phyloP scores from a whole-genome alignment of 1,284 basidiomycete genomes.

The Irpex sp. region DNA sequence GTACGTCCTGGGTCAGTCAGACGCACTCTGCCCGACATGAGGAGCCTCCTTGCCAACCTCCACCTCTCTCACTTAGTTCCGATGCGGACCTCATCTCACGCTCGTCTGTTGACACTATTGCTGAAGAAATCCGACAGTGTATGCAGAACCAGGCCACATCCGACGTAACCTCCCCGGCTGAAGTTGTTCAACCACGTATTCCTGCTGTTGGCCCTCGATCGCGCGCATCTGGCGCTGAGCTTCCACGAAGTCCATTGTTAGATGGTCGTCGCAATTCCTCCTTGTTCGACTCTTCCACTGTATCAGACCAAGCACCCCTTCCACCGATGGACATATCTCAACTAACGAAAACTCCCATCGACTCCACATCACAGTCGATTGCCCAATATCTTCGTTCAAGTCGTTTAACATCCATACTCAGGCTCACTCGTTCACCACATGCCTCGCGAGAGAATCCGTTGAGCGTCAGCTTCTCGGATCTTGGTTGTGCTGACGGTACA shows the following conservation, averaged over 20 bases:
- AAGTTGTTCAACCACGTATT: slow-evolving; percentile 36
- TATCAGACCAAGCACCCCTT: slow-evolving; percentile 36
- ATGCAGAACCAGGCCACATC: slow-evolving; percentile 55
- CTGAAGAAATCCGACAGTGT: slow-evolving; percentile 72
- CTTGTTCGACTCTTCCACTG: slow-evolving; percentile 37
- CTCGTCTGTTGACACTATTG: slow-evolving; percentile 80
- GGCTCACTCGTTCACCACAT: slow-evolving; percentile 76
- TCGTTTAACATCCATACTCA: slow-evolving; percentile 80
- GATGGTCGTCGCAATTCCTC: slow-evolving; percentile 38
- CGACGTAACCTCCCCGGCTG: slow-evolving; percentile 22
- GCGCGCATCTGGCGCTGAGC: slow-evolving; percentile 44
- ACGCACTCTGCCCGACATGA: slow-evolving; percentile 36
- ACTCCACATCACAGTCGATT: slow-evolving; percentile 62
- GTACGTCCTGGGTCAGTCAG: slow-evolving; percentile 38
- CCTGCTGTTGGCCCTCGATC: slow-evolving; percentile 36
- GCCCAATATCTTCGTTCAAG: slow-evolving; percentile 84
- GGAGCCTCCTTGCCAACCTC: slow-evolving; percentile 33
- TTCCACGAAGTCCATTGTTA: slow-evolving; percentile 44
- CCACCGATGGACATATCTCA: slow-evolving; percentile 25
- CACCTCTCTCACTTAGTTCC: slow-evolving; percentile 44
- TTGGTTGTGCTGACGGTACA: slow-evolving; percentile 79
- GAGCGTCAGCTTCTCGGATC: slow-evolving; percentile 90
- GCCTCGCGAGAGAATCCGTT: slow-evolving; percentile 68
- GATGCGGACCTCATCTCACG: slow-evolving; percentile 62
- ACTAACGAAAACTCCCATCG: slow-evolving; percentile 23